Percentiles rank a stretch among this genome's conserved stretches.
phyloP scores from a whole-genome alignment of 352 stramenopile species.

The Pythium insidiosum region DNA sequence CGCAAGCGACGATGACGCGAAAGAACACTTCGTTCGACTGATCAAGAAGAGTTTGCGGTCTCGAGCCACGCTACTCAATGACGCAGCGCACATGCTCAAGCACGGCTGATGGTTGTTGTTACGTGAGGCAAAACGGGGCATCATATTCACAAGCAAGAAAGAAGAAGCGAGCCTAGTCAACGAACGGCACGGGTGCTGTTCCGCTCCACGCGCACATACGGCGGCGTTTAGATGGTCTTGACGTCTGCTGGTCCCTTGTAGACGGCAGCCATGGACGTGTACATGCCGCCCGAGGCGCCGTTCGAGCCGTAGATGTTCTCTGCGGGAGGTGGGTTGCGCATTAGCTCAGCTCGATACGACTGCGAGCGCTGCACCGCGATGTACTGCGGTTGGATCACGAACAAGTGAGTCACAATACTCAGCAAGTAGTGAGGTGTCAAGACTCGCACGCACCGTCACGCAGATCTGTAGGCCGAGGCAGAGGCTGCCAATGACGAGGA shows the following conservation, averaged over 20 bases:
- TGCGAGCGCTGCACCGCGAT: slow-evolving; percentile 67
- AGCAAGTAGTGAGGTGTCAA: not conserved
- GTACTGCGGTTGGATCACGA: slow-evolving; percentile 25
- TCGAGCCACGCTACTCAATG: slow-evolving; percentile 27
- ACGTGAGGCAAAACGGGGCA: not conserved
- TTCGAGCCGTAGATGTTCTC: slow-evolving; percentile 65
- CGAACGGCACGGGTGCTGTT: too few relatives aligned
- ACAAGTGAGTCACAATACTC: not conserved
- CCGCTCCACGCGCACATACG: not conserved
- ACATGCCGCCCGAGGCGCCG: slow-evolving; percentile 36
- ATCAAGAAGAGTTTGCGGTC: slow-evolving; percentile 27
- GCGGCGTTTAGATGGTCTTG: slow-evolving; percentile 57
- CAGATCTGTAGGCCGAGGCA: slow-evolving; percentile 65
- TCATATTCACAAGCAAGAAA: slow-evolving; percentile 3
- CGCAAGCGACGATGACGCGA: slow-evolving; percentile 18
- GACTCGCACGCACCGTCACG: slow-evolving; percentile 31
- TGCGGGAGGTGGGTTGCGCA: slow-evolving; percentile 68
- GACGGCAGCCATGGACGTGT: slow-evolving; percentile 49
- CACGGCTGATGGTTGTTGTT: too few relatives aligned
- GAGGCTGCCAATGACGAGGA: slow-evolving; percentile 60
- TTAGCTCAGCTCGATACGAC: slow-evolving; percentile 73
- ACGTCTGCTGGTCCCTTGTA: slow-evolving; percentile 51
- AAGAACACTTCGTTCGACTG: slow-evolving; percentile 22
- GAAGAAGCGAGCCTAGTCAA: not conserved
- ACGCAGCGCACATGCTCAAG: slow-evolving; percentile 34